Evolutionary conservation across 345 rosid species (phyloP).

Genomic region (Eucalyptus polybractea): DNA sequence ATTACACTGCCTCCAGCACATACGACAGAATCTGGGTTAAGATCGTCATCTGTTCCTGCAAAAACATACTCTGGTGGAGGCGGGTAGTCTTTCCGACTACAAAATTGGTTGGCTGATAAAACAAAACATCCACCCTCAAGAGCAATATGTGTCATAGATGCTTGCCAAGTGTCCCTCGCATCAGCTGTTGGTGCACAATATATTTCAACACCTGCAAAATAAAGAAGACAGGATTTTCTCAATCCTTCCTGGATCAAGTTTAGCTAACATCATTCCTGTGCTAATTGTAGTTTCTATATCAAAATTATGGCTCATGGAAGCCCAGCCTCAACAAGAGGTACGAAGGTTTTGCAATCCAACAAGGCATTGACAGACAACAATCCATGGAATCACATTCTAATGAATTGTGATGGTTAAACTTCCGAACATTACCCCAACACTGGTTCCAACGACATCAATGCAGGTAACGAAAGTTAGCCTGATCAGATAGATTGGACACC

Average conservation of each 20-base stretch:
- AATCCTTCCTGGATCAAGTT: neutral
- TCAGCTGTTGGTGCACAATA: constrained; percentile 99
- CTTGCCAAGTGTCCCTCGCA: constrained; percentile 69
- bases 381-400: neutral
- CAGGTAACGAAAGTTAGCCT: neutral
- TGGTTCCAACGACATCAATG: neutral
- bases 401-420: neutral
- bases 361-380: neutral
- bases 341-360: neutral
- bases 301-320: neutral
- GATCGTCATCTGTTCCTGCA: constrained; percentile 51
- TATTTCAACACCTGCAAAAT: constrained; percentile 52
- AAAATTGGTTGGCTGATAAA: constrained; percentile 79
- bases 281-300: neutral
- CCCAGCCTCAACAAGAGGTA: neutral
- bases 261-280: neutral
- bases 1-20: constrained; percentile 91
- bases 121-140: constrained; percentile 96
- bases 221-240: neutral
- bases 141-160: constrained; percentile 91
- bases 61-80: constrained; percentile 78
- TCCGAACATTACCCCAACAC: neutral
- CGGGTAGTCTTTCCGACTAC: constrained; percentile 79
- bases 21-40: constrained; percentile 60
- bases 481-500: neutral